Base-by-base conservation (phyloP, 192 early-diverging fungal genomes). In the Lunasporangiospora selenospora region DNA sequence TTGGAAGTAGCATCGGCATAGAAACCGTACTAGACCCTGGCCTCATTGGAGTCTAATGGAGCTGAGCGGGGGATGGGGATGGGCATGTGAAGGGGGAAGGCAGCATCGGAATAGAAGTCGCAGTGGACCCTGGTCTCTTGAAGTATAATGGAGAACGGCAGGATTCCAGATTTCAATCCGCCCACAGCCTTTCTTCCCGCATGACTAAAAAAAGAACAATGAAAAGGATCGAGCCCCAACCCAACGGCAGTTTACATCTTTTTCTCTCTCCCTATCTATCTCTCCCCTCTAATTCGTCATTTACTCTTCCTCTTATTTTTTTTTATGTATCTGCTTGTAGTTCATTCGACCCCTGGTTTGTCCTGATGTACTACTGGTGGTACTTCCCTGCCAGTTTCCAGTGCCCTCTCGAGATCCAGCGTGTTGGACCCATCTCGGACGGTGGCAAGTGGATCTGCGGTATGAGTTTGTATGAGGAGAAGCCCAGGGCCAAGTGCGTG, bases 381-480 rank as follows among this genome's bases (percentile, higher is more conserved):
- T 71, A 71, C 53, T 71, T 71, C 58, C 67, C 67, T 18, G 53
- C 67, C 13, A 62, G 58, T 16, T 71, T 71, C 46, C 19, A 26
- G 3, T 71, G 59, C 46, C 67, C 67, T 19, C 52, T 49, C 26
- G 67, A 71, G 6, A 57, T 71, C 40, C 67, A 71, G 58, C 67
- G 59, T 16, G 67, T 71, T 24, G 67, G 67, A 57, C 67, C 58
- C 31, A 41, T 71, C 45, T 54, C 45, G 26, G 67, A 71, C 40
- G 67, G 67, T 51, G 67, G 67, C 33, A 62, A 70, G 32, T 62
- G 58, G 67, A 50, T 70, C 24, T 62, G 58, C 31, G 58, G 67
- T 5, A 55, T 70, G 67, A 55, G 58, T 26, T 33, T 70, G 13
- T 70, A 62, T 32, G 67, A 70, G 34, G 58, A 62, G 21, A 11